A percentile compares a stretch with the other conserved stretches of the same genome.
These are phyloP conservation scores for Nicotiana benthamiana DNA, from an alignment of 257 asterid species.

Conservation along the genomic window DNA sequence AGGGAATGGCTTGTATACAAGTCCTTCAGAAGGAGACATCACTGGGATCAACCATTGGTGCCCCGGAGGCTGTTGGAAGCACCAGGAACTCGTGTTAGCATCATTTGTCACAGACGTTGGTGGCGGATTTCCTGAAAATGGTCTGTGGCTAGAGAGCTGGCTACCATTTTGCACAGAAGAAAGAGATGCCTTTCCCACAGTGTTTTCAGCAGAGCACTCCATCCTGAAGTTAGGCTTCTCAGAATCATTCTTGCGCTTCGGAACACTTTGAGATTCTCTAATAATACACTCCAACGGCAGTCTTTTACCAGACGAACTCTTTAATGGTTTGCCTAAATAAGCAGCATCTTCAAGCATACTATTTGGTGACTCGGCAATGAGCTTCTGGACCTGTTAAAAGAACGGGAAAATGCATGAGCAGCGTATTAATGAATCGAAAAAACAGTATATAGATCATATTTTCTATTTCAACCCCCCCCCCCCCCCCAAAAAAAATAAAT, in stretches of 20 bases:
- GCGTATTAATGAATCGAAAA: background rate
- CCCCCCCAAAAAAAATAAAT: background rate
- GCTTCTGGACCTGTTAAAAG: conserved; percentile 61
- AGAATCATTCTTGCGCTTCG: conserved; percentile 29
- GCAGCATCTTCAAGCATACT: conserved; percentile 44
- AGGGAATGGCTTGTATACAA: conserved; percentile 76
- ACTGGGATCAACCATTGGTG: conserved; percentile 86
- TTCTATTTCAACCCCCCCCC: background rate
- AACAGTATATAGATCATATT: background rate
- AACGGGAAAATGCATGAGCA: background rate
- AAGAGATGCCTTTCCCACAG: conserved; percentile 31
- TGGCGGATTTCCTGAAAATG: conserved; percentile 17
- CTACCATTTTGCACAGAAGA: conserved; percentile 34
- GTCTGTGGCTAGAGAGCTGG: conserved; percentile 23
- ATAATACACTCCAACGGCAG: conserved; percentile 30
- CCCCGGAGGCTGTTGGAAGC: conserved; percentile 46
- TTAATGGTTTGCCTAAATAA: conserved; percentile 33
- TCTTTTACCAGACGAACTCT: conserved; percentile 33
- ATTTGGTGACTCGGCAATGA: conserved; percentile 62
- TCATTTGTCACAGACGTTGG: conserved; percentile 24
- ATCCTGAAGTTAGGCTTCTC: conserved; percentile 34
- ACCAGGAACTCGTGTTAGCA: conserved; percentile 25
- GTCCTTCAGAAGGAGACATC: conserved; percentile 90
- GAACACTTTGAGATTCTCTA: conserved; percentile 25
- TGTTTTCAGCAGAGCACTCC: conserved; percentile 63